Base-by-base conservation (phyloP, 192 early-diverging fungal species). In the Backusella tuberculispora region DNA sequence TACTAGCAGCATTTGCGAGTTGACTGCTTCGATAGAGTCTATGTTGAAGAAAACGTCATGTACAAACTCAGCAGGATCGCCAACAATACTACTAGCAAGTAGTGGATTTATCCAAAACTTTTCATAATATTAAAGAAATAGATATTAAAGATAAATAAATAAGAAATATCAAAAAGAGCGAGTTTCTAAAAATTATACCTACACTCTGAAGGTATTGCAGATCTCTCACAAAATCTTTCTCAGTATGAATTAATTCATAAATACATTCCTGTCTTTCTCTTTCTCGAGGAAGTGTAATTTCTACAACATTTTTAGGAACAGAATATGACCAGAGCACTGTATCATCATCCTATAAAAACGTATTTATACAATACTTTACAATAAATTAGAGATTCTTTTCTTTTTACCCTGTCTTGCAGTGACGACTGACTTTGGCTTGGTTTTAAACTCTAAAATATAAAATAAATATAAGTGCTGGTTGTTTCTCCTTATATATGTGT, bases 201-300 rank as follows among this genome's bases (percentile, higher is more conserved):
- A 93, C 92, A 70, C 90, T 90, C 74, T 92, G 84, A 34, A 98
- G 78, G 21, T 93, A 88, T 66, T 90, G 90, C 42, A 99, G 84
- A 63, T 98, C 95, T 47, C 86, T 86, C 46, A 97, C 94, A 87
- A 95, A 99, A 76, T 97, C 92, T 65, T 90, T 87, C 73, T 99
- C 95, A 3, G 92, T 96, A 63, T 95, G 89, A 26, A 97, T 93
- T 64, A 98, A 78, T 85, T 99, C 97, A 78, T 91, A 97, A 77
- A 99, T 94, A 26, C 89, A 88, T 80, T 99, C 96, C 80, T 99
- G 97, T 0, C 97, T 88, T 75, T 95, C 92, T 64, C 91, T 88
- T 79, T 99, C 96, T 45, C 86, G 72, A 41, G 90, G 79, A 14
- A 90, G 90, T 3, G 94, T 86, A 5, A 90, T 85, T 47, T 93